Evolutionary conservation across 116 monocot species (phyloP), one percentile per base, ranked within the genome.

Genomic region (Iris pallida): DNA sequence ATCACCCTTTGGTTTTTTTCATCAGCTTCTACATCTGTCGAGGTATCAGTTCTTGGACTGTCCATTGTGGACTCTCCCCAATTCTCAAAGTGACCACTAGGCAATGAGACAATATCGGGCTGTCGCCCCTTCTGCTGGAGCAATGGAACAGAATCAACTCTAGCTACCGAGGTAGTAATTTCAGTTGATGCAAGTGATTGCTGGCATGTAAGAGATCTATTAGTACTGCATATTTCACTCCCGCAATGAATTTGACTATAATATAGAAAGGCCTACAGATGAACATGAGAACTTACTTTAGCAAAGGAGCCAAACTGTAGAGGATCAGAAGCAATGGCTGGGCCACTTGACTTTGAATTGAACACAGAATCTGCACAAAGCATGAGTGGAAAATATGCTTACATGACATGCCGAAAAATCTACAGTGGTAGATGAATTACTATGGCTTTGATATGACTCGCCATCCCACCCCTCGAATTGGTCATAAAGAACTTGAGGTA

Each of bases 11-110:
- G 84, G 62, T 74, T 94, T 68, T 74, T 89, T 5, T 87, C 91
- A 68, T 82, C 87, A 59, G 77, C 75, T 20, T 91, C 87, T 42
- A 77, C 78, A 75, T 87, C 90, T 60, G 94, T 87, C 63, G 94
- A 94, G 45, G 90, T 87, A 70, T 94, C 94, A 43, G 87, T 90
- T 72, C 76, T 84, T 68, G 94, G 93, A 70, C 90, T 93, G 12
- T 70, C 86, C 79, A 90, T 85, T 57, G 78, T 68, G 56, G 90
- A 83, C 6, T 88, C 94, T 70, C 82, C 90, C 90, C 85, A 90
- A 61, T 88, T 90, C 57, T 90, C 85, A 56, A 81, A 56, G 63
- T 88, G 90, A 69, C 80, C 80, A 78, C 74, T 65, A 52, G 82
- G 55, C 46, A 76, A 61, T 69, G 70, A 64, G 61, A 71, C 76